Percentiles rank a stretch among this genome's conserved stretches.
phyloP scores from a whole-genome alignment of 1,284 basidiomycete species.

The Tylopilus sp. region DNA sequence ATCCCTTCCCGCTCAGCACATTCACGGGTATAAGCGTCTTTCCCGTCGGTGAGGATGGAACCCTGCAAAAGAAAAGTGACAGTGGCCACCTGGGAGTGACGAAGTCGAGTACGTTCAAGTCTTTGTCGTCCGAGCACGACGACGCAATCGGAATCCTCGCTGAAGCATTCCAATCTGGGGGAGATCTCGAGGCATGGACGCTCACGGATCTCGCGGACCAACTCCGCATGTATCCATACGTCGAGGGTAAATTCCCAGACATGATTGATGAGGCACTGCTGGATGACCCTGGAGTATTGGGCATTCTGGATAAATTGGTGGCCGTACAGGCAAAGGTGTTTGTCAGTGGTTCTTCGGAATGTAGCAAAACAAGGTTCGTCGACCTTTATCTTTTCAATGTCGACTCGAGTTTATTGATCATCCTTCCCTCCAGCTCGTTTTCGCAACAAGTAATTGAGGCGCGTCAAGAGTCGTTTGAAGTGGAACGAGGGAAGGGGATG shows the following conservation, averaged over 20 bases:
- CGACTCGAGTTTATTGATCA: too few relatives aligned
- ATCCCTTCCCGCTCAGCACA: conserved; percentile 45
- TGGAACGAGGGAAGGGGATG: conserved; percentile 1
- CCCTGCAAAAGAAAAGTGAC: too few relatives aligned
- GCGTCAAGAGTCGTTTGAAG: conserved; percentile 21
- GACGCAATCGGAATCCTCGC: conserved; percentile 54
- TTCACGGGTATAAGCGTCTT: background rate
- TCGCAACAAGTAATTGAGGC: conserved; percentile 40
- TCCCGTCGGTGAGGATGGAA: too few relatives aligned
- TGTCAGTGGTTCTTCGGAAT: conserved; percentile 54
- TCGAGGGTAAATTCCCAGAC: conserved; percentile 29
- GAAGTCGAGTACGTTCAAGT: conserved; percentile 57
- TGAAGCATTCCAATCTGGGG: conserved; percentile 52
- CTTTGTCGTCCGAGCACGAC: conserved; percentile 48
- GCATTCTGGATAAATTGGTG: conserved; percentile 62
- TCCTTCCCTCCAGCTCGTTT: conserved; percentile 27
- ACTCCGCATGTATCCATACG: conserved; percentile 35
- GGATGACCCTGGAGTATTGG: conserved; percentile 56
- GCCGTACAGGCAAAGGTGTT: conserved; percentile 56
- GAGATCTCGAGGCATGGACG: conserved; percentile 51
- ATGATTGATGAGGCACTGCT: conserved; percentile 46
- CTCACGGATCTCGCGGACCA: conserved; percentile 52
- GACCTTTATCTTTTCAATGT: too few relatives aligned
- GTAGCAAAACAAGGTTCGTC: conserved; percentile 50
- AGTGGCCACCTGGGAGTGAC: background rate